phyloP scores from a whole-genome alignment of 225 moss, liverwort and hornwort genomes.

The Sphagnum tenellum region DNA sequence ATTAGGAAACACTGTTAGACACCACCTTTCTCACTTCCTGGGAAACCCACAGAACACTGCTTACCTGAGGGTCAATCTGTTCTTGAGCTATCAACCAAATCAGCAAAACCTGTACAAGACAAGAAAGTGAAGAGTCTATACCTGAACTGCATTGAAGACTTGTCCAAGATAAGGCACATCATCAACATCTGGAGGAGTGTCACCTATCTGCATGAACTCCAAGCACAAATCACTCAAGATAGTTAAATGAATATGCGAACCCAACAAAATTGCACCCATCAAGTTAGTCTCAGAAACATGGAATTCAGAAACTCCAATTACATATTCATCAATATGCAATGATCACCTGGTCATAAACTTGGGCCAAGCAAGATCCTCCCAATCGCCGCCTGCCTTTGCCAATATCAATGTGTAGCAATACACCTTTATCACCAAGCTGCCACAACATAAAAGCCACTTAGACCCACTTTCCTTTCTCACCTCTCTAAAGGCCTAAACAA shows the following conservation, averaged over 20 bases:
- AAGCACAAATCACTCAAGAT: not conserved
- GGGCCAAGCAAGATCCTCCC: slow-evolving; percentile 93
- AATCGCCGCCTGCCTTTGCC: slow-evolving; percentile 78
- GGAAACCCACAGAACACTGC: too few relatives aligned
- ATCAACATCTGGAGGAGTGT: slow-evolving; percentile 73
- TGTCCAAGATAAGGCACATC: slow-evolving; percentile 67
- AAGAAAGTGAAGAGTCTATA: slow-evolving; percentile 7
- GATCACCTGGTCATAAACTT: slow-evolving; percentile 85
- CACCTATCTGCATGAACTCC: slow-evolving; percentile 63
- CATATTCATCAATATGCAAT: not conserved
- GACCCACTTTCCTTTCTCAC: too few relatives aligned
- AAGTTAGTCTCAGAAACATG: not conserved
- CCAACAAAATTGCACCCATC: too few relatives aligned
- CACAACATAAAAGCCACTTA: too few relatives aligned
- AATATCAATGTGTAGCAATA: slow-evolving; percentile 82
- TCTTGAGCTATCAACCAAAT: too few relatives aligned
- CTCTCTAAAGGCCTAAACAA: too few relatives aligned
- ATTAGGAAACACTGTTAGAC: too few relatives aligned
- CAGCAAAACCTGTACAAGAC: not conserved
- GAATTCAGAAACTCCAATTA: not conserved
- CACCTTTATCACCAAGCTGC: slow-evolving; percentile 77
- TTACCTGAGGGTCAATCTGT: too few relatives aligned
- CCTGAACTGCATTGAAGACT: slow-evolving; percentile 80
- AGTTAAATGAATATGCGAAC: too few relatives aligned
- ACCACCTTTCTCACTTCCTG: too few relatives aligned